phyloP scores from a whole-genome alignment of 495 filamentous ascomycete genomes.

The Penicillium dipodomyicola region DNA sequence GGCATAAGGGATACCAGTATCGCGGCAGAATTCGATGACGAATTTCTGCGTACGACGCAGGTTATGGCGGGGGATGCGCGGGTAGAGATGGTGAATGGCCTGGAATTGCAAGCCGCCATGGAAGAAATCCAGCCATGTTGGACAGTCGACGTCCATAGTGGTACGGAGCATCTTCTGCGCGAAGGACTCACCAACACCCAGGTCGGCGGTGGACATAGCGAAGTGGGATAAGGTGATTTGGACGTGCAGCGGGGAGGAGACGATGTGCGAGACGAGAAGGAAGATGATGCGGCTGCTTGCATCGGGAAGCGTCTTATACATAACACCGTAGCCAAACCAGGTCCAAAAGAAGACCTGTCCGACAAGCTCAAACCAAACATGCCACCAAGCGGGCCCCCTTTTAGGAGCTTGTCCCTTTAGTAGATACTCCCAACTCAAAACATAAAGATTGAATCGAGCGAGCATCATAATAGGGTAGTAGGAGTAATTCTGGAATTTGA shows the following conservation, averaged over 20 bases:
- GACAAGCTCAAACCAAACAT: slow-evolving; percentile 77
- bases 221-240: slow-evolving; percentile 98
- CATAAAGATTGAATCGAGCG: slow-evolving; percentile 90
- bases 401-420: slow-evolving; percentile 71
- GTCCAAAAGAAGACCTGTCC: slow-evolving; percentile 89
- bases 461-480: slow-evolving; percentile 86
- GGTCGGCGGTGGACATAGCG: slow-evolving; percentile 91
- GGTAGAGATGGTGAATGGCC: slow-evolving; percentile 91
- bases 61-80: slow-evolving; percentile 93
- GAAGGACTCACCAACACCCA: slow-evolving; percentile 85
- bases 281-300: slow-evolving; percentile 69
- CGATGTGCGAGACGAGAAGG: slow-evolving; percentile 81
- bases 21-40: slow-evolving; percentile 84
- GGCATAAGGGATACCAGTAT: slow-evolving; percentile 91
- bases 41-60: slow-evolving; percentile 77
- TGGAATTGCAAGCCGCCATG: slow-evolving; percentile 97
- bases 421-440: slow-evolving; percentile 79
- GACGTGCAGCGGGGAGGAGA: slow-evolving; percentile 84
- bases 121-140: slow-evolving; percentile 92
- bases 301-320: slow-evolving; percentile 74
- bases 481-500: slow-evolving; percentile 75
- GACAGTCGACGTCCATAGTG: slow-evolving; percentile 97
- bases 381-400: slow-evolving; percentile 85
- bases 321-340: slow-evolving; percentile 85
- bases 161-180: slow-evolving; percentile 96